These are phyloP conservation scores for Pseudomassariella vexata DNA, from an alignment of 2,329 filamentous ascomycete species.

Conservation along the genomic window DNA sequence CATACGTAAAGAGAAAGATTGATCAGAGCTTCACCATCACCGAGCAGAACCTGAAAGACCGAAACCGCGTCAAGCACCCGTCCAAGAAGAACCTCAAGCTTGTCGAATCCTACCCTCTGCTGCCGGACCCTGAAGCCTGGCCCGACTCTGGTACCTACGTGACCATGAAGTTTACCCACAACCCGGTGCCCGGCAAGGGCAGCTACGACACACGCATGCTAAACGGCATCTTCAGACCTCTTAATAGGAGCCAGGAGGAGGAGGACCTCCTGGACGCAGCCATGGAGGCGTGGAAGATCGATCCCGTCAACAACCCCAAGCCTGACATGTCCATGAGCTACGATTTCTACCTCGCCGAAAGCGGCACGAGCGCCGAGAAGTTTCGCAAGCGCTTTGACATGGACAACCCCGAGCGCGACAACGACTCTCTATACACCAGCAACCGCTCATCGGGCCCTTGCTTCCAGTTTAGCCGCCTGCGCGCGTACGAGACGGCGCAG, in stretches of 20 bases:
- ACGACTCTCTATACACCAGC: conserved; percentile 49
- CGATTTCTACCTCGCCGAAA: conserved; percentile 58
- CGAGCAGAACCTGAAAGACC: conserved; percentile 47
- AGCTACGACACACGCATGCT: conserved; percentile 57
- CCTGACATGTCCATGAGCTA: conserved; percentile 58
- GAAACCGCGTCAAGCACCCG: conserved; percentile 50
- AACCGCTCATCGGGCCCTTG: conserved; percentile 38
- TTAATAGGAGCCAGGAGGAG: conserved; percentile 49
- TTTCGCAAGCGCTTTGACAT: conserved; percentile 59
- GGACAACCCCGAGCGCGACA: conserved; percentile 47
- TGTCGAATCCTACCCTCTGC: conserved; percentile 53
- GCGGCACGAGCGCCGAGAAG: conserved; percentile 36
- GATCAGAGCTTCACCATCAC: conserved; percentile 55
- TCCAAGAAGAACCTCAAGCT: conserved; percentile 53
- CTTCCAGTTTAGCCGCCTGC: conserved; percentile 57
- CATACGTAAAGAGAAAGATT: conserved; percentile 63
- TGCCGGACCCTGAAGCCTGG: conserved; percentile 64
- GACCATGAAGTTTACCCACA: conserved; percentile 62
- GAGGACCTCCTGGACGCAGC: conserved; percentile 45
- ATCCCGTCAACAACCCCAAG: conserved; percentile 49
- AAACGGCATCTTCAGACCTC: conserved; percentile 55
- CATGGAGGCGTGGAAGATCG: conserved; percentile 47
- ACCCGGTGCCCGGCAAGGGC: conserved; percentile 47
- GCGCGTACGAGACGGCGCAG: conserved; percentile 59
- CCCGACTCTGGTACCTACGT: conserved; percentile 65